Conservation (phyloP, 2,329 filamentous ascomycete species). For the Fusarium agapanthi region DNA sequence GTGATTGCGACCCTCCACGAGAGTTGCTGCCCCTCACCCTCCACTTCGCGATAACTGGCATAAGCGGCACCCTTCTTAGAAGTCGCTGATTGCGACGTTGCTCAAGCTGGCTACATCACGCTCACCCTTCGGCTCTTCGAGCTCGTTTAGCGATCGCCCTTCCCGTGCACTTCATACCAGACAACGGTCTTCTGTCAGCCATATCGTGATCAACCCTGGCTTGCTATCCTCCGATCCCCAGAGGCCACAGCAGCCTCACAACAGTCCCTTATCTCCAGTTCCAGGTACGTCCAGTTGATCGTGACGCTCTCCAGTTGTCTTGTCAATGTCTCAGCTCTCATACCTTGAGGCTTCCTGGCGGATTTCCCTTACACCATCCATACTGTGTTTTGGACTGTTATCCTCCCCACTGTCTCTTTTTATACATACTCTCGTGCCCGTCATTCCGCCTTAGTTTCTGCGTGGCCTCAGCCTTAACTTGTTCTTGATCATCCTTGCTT, state of each 20-base stretch:
- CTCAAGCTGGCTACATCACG: slow-evolving; percentile 62
- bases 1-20: slow-evolving; percentile 20
- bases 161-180: slow-evolving; percentile 60
- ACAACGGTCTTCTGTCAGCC: slow-evolving; percentile 57
- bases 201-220: slow-evolving; percentile 42
- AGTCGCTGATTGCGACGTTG: slow-evolving; percentile 39
- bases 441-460: not conserved
- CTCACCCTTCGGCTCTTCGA: slow-evolving; percentile 61
- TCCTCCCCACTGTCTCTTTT: slow-evolving; percentile 18
- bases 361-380: not conserved
- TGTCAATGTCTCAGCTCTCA: slow-evolving; percentile 36
- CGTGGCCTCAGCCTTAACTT: not conserved
- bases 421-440: slow-evolving; percentile 6
- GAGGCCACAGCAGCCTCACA: slow-evolving; percentile 41
- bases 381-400: slow-evolving; percentile 7
- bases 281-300: slow-evolving; percentile 58
- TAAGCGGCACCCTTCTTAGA: slow-evolving; percentile 21
- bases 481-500: slow-evolving; percentile 7
- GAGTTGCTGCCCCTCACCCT: slow-evolving; percentile 1
- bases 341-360: slow-evolving; percentile 20
- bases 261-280: slow-evolving; percentile 59
- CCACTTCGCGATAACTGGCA: slow-evolving; percentile 6
- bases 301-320: slow-evolving; percentile 6
- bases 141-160: slow-evolving; percentile 61
- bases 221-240: slow-evolving; percentile 46